Percentiles rank a stretch among this genome's conserved stretches.
Evolutionary conservation across 495 filamentous ascomycete genomes (phyloP).

Genomic region (Eremomyces bilateralis): DNA sequence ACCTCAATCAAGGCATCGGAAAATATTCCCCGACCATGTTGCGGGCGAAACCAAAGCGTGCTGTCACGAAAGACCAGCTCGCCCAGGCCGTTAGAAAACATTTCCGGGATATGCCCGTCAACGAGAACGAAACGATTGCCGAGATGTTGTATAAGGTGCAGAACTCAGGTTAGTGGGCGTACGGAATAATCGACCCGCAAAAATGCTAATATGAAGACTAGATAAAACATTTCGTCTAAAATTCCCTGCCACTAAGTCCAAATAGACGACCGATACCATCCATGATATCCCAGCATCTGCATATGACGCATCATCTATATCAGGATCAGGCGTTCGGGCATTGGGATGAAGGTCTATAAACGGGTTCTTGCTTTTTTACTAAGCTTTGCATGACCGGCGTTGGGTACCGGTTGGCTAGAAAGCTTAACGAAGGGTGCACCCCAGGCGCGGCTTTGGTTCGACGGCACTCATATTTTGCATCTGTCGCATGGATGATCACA

Average conservation of each 20-base stretch:
- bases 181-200: not conserved
- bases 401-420: too few species aligned
- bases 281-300: too few species aligned
- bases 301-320: too few species aligned
- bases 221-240: conserved; percentile 13
- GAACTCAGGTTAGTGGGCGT: conserved; percentile 22
- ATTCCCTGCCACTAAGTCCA: conserved; percentile 12
- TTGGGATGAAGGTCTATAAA: too few species aligned
- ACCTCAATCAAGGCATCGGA: conserved; percentile 53
- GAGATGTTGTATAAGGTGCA: conserved; percentile 69
- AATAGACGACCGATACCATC: too few species aligned
- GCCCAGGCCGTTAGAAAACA: conserved; percentile 70
- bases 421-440: too few species aligned
- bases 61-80: conserved; percentile 56
- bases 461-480: too few species aligned
- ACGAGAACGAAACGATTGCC: conserved; percentile 73
- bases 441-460: too few species aligned
- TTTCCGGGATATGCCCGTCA: conserved; percentile 67
- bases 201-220: conserved; percentile 3
- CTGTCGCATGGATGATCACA: too few species aligned
- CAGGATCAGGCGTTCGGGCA: too few species aligned
- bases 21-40: conserved; percentile 53
- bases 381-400: too few species aligned
- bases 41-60: conserved; percentile 30
- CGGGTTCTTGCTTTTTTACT: too few species aligned